Evolutionary conservation across 345 rosid species (phyloP).

Genomic region (Stellera chamaejasme): DNA sequence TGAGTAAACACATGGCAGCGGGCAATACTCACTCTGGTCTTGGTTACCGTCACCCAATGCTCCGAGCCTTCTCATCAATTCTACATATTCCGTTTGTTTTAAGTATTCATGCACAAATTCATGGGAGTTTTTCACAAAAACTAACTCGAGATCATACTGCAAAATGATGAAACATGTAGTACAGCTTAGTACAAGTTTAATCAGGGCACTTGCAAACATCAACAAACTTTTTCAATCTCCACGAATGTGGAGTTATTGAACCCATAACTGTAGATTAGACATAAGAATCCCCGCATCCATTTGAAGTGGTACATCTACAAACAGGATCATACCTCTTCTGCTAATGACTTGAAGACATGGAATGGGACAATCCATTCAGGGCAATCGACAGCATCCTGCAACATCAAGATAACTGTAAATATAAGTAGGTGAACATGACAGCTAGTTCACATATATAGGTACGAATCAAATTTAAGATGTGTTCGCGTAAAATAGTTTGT

Average conservation of each 20-base stretch:
- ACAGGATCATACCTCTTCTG: slow-evolving; percentile 66
- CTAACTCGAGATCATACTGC: slow-evolving; percentile 86
- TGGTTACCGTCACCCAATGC: slow-evolving; percentile 95
- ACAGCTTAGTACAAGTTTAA: too few relatives aligned
- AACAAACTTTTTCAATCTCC: background rate
- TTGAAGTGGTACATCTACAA: background rate
- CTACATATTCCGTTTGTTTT: slow-evolving; percentile 65
- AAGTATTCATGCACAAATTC: slow-evolving; percentile 83
- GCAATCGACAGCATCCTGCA: slow-evolving; percentile 96
- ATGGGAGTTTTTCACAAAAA: slow-evolving; percentile 87
- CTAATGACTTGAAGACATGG: slow-evolving; percentile 76
- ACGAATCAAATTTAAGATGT: background rate
- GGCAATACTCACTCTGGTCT: slow-evolving; percentile 59
- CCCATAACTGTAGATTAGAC: too few relatives aligned
- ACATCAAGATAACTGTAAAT: slow-evolving; percentile 7
- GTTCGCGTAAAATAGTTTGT: too few relatives aligned
- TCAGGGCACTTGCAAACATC: too few relatives aligned
- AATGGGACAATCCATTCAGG: slow-evolving; percentile 99
- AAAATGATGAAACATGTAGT: background rate
- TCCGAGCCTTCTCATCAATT: slow-evolving; percentile 88
- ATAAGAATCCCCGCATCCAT: background rate
- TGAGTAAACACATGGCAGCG: background rate
- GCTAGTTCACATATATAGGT: background rate
- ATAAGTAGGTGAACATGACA: background rate
- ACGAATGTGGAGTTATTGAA: background rate